phyloP scores from a whole-genome alignment of 805 yeast species.

The Metschnikowia drakensbergensis region DNA sequence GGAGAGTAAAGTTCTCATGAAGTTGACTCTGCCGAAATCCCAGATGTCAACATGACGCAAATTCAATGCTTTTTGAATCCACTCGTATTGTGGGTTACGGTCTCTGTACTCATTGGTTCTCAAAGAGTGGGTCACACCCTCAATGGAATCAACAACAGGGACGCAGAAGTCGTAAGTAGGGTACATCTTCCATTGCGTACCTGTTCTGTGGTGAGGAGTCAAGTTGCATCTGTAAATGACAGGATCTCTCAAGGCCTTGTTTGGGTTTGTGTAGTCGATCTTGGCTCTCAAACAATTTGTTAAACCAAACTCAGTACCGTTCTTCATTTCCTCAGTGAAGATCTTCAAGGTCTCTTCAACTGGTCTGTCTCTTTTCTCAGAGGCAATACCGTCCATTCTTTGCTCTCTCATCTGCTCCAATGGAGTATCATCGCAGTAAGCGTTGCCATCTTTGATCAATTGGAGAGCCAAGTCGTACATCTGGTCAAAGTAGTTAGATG shows the following conservation, averaged over 20 bases:
- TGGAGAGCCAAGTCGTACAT: slow-evolving; percentile 86
- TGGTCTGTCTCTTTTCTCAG: slow-evolving; percentile 86
- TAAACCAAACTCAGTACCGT: slow-evolving; percentile 89
- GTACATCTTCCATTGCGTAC: slow-evolving; percentile 88
- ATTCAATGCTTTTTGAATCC: slow-evolving; percentile 81
- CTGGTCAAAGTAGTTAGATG: slow-evolving; percentile 88
- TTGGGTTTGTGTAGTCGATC: slow-evolving; percentile 84
- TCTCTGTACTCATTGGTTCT: slow-evolving; percentile 99
- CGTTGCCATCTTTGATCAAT: slow-evolving; percentile 92
- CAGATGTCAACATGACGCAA: slow-evolving; percentile 93
- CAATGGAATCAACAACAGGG: slow-evolving; percentile 91
- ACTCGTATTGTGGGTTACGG: slow-evolving; percentile 95
- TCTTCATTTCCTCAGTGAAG: slow-evolving; percentile 88
- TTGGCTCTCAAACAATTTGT: slow-evolving; percentile 95
- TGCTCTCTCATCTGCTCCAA: slow-evolving; percentile 95
- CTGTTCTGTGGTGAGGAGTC: slow-evolving; percentile 98
- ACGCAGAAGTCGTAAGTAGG: slow-evolving; percentile 99
- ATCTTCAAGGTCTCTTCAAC: slow-evolving; percentile 87
- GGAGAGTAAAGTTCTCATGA: slow-evolving; percentile 89
- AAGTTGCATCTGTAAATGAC: slow-evolving; percentile 96
- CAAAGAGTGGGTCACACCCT: slow-evolving; percentile 97
- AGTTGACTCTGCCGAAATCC: slow-evolving; percentile 98
- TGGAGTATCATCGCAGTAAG: slow-evolving; percentile 96
- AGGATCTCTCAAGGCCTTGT: slow-evolving; percentile 97
- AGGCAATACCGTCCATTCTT: slow-evolving; percentile 95